Evolutionary conservation across 305 asterid species (phyloP), one percentile per base, ranked within the genome.

Genomic region (Nicotiana rustica): DNA sequence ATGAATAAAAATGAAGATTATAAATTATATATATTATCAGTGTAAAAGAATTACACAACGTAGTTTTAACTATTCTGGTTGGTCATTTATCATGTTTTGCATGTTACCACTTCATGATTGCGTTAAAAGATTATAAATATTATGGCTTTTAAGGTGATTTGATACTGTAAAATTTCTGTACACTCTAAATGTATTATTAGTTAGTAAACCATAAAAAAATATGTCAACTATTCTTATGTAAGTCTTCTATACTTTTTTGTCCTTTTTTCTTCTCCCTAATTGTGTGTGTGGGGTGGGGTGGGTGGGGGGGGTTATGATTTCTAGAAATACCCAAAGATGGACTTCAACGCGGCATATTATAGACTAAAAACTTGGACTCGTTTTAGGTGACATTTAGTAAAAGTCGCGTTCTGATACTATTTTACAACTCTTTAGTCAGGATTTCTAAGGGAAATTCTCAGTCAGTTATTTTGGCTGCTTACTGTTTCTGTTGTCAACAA

Each of bases 281-380:
- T 18, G 9, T n/a, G 65, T 35, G 52, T 36, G 55, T 9, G 52
- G 33, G 3, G 17, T 1, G 17, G 5, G 1, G 15, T 0, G 15
- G 57, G 57, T 0, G 4, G 4, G 15, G 4, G 15, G 5, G 4
- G 5, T 3, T 15, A 18, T 35, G 13, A 6, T 19, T 70, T 71
- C 60, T 71, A 44, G 61, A 71, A 70, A 19, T 71, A 71, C 60
- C 60, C 78, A 19, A 71, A 71, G 78, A 41, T 18, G 57, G 36
- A 19, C 78, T 71, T 75, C 79, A 75, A 75, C 79, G 13, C 79
- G 79, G 79, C 64, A 52, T 73, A 14, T 49, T 9, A 14, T 13
- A 14, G 79, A 49, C 79, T 73, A 73, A 73, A 19, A 71, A 25
- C 2, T 49, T 73, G 64, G 64, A 73, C 79, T 64, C 15, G 6